Base-by-base conservation (phyloP, 2,329 filamentous ascomycete genomes). In the Fulvia fulva region DNA sequence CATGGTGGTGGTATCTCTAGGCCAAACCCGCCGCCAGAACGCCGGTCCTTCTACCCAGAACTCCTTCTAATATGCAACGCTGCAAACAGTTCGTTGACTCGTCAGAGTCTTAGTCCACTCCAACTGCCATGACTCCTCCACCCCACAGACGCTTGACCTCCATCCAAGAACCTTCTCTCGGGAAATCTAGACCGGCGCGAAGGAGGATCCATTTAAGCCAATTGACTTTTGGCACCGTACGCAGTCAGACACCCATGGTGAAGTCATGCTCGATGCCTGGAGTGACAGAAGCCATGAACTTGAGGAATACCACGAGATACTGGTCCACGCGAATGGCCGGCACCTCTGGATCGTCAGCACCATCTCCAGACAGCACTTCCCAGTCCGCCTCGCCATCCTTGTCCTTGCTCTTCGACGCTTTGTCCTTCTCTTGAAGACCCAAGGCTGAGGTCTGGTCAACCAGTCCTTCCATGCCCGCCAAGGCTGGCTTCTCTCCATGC, bases 231-330 rank as follows among this genome's bases (percentile, higher is more conserved):
- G 34, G 41, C 19, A 23, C 57, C 59, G 66, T 62, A 62, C 56
- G 63, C 63, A 59, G 64, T 80, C 80, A 96, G 41, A 96, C 87
- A 5, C 91, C 90, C 91, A 97, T 97, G 0, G 93, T 97, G 74
- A 95, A 97, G 73, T 97, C 93, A 74, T 97, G 91, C 77, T 97
- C 93, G 74, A 99, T 97, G 50, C 92, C 92, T 5, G 94, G 94
- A 16, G 93, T 97, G 46, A 99, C 94, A 68, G 79, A 76, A 66
- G 78, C 78, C 78, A 81, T 80, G 71, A 89, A 89, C 83, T 94
- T 94, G 59, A 94, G 78, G 75, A 94, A 94, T 3, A 94, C 90
- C 14, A 94, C 87, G 26, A 94, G 80, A 69, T 94, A 94, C 76
- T 94, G 90, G 69, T 95, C 90, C n/a, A 93, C 89, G 16, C 90